Base-by-base conservation (phyloP, 2,329 filamentous ascomycete species). In the Endothia cerciana region DNA sequence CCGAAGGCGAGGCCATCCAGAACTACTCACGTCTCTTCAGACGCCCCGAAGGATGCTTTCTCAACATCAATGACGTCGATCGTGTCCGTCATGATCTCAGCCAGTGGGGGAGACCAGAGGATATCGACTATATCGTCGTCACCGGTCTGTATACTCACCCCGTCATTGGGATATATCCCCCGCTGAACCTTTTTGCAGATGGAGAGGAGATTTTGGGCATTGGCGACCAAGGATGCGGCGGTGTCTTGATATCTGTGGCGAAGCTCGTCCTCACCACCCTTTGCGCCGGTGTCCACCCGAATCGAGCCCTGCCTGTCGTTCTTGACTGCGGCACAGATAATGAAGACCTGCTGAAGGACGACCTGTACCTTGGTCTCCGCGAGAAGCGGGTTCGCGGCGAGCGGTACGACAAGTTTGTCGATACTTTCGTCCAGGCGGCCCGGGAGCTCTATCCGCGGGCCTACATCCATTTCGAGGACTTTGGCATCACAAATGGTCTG, bases 391-490 rank as follows among this genome's bases (percentile, higher is more conserved):
- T 87, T 0, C 80, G 89, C 1, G 93, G 93, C 0, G 79, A 91
- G 70, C 77, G 87, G 71, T 97, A 97, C 72, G 91, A 94, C 73
- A 76, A 85, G 0, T 92, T 97, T 68, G 87, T 96, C 1, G 90
- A 92, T 56, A 85, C 79, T 0, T 97, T 97, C 72, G 86, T 97
- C 10, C 79, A 82, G 61, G 83, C 87, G 0, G 89, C 89, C 0
- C 82, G 88, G 55, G 87, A 89, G 71, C 82, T 88, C 1, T 97
- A 90, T 68, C 93, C 93, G 0, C 88, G 84, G 56, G 92, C 93
- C 0, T 94, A 94, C 71, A 89, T 97, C 25, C 93, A 97, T 73
- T 97, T 96, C 72, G 92, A 97, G 72, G 93, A 97, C 73, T 96
- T 97, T 78, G 93, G 92, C 0, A 78, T 96, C 0, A 77, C 77